These are phyloP conservation scores for Keqinozyma sinolaborantium DNA, from an alignment of 1,139 yeast species.

Conservation along the genomic window DNA sequence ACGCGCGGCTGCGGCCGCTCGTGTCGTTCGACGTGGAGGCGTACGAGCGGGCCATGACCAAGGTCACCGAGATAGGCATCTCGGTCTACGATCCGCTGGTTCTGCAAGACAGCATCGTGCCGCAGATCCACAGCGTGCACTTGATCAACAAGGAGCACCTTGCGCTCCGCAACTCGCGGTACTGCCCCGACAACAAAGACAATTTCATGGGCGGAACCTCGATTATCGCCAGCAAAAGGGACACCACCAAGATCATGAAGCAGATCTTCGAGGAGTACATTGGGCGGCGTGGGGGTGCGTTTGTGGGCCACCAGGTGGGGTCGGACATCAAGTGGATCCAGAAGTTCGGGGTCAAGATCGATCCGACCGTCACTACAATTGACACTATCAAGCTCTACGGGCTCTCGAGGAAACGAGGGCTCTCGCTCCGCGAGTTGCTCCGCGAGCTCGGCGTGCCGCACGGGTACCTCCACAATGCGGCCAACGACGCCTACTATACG, in stretches of 20 bases:
- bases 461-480: constrained; percentile 74
- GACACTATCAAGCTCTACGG: constrained; percentile 57
- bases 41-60: constrained; percentile 44
- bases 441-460: constrained; percentile 57
- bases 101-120: constrained; percentile 35
- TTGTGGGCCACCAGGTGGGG: constrained; percentile 68
- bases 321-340: constrained; percentile 60
- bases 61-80: constrained; percentile 68
- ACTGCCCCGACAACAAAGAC: constrained; percentile 61
- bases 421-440: constrained; percentile 51
- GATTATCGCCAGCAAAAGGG: constrained; percentile 30
- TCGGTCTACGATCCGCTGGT: constrained; percentile 60
- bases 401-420: constrained; percentile 39
- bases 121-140: constrained; percentile 52
- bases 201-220: constrained; percentile 60
- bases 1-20: constrained; percentile 33
- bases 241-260: constrained; percentile 38
- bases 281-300: constrained; percentile 18
- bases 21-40: constrained; percentile 69
- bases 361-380: constrained; percentile 29
- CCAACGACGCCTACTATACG: constrained; percentile 78
- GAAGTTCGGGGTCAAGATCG: constrained; percentile 41
- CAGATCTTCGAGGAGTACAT: constrained; percentile 42
- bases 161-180: constrained; percentile 47
- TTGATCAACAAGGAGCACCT: constrained; percentile 52